Evolutionary conservation across 2,329 filamentous ascomycete species (phyloP).

Genomic region (Monosporascus sp.): DNA sequence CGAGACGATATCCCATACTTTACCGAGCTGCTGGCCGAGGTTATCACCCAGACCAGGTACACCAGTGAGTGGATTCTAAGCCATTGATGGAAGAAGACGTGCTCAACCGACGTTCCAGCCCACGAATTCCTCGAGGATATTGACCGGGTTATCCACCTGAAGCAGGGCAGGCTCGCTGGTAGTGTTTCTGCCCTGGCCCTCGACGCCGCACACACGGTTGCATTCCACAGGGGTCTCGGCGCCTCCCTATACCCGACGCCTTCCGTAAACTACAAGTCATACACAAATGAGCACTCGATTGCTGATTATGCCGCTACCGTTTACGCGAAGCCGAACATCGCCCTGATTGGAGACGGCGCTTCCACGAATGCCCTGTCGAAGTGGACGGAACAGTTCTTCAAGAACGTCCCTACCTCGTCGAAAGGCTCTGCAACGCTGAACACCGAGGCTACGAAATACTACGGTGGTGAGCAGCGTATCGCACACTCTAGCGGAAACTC

Average conservation of each 20-base stretch:
- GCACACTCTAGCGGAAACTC: conserved; percentile 73
- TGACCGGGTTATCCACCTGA: conserved; percentile 66
- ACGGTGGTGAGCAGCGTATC: conserved; percentile 89
- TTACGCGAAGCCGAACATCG: conserved; percentile 86
- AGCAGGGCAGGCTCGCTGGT: conserved; percentile 67
- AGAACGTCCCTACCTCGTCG: conserved; percentile 53
- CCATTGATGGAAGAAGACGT: conserved; percentile 6
- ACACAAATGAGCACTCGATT: conserved; percentile 71
- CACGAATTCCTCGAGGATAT: conserved; percentile 91
- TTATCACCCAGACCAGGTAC: conserved; percentile 83
- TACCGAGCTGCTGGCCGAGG: conserved; percentile 88
- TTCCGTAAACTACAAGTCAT: conserved; percentile 68
- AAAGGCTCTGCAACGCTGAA: conserved; percentile 49
- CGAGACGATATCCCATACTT: conserved; percentile 96
- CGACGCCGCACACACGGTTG: conserved; percentile 66
- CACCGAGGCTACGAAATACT: conserved; percentile 72
- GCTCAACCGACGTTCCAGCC: conserved; percentile 43
- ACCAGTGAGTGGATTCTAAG: conserved; percentile 49
- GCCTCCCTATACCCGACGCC: conserved; percentile 68
- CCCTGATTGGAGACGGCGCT: conserved; percentile 84
- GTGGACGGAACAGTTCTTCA: conserved; percentile 94
- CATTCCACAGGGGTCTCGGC: conserved; percentile 73
- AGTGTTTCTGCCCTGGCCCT: conserved; percentile 64
- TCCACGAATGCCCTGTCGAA: conserved; percentile 70
- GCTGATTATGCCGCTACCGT: conserved; percentile 70